phyloP scores from a whole-genome alignment of 2,329 filamentous ascomycete species.

The Tolypocladium paradoxum region DNA sequence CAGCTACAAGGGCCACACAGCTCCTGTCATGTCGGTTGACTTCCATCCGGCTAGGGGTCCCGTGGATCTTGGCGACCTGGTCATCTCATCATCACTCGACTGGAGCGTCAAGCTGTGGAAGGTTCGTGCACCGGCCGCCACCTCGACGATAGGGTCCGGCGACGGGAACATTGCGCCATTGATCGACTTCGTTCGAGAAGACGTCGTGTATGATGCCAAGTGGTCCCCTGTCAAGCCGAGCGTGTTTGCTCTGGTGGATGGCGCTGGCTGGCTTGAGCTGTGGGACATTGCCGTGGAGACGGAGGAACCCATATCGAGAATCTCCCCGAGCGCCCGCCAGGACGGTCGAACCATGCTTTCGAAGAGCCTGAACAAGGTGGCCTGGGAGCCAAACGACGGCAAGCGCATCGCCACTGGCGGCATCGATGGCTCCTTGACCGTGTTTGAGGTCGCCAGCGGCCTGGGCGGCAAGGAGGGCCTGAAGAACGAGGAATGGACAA shows the following conservation, averaged over 20 bases:
- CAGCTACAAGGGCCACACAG: conserved; percentile 80
- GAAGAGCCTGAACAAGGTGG: conserved; percentile 84
- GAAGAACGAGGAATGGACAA: conserved; percentile 83
- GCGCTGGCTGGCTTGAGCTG: conserved; percentile 81
- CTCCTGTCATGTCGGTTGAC: conserved; percentile 89
- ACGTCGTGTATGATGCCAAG: conserved; percentile 89
- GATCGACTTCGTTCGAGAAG: conserved; percentile 84
- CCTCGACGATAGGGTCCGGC: conserved; percentile 45
- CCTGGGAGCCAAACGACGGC: conserved; percentile 87
- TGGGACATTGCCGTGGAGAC: conserved; percentile 92
- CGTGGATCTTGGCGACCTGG: conserved; percentile 86
- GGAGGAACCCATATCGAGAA: conserved; percentile 79
- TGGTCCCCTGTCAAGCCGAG: conserved; percentile 94
- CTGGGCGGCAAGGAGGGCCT: conserved; percentile 76
- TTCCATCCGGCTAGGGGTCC: conserved; percentile 91
- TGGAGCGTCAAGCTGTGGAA: conserved; percentile 98
- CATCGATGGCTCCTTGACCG: conserved; percentile 78
- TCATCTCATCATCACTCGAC: conserved; percentile 85
- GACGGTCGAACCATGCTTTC: conserved; percentile 60
- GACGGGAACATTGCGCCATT: conserved; percentile 57
- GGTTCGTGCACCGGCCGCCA: conserved; percentile 69
- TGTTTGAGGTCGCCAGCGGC: conserved; percentile 83
- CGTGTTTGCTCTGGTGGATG: conserved; percentile 90
- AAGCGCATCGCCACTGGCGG: conserved; percentile 81
- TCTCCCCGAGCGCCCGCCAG: conserved; percentile 57